phyloP scores from a whole-genome alignment of 345 rosid species.

The Gossypium anomalum region DNA sequence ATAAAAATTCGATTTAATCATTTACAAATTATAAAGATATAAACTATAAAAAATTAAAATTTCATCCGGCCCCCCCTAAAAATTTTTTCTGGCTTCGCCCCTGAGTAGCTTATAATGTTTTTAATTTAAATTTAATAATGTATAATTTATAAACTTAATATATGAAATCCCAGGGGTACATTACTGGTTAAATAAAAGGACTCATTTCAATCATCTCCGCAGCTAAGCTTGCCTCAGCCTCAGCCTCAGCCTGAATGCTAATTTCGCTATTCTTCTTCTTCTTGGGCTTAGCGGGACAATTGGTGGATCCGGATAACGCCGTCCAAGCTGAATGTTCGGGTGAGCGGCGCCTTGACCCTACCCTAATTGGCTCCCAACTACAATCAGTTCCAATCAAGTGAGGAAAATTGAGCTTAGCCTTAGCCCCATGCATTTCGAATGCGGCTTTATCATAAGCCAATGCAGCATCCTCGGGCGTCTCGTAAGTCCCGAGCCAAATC shows the following conservation, averaged over 20 bases:
- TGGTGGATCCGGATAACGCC: background rate
- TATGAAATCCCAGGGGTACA: too few species aligned
- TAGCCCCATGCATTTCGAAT: slow-evolving; percentile 47
- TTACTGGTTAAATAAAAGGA: background rate
- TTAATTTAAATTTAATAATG: too few species aligned
- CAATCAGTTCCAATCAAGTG: slow-evolving; percentile 42
- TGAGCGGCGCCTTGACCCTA: slow-evolving; percentile 39
- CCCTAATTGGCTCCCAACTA: slow-evolving; percentile 36
- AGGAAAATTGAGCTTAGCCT: slow-evolving; percentile 56
- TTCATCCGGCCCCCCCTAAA: too few species aligned
- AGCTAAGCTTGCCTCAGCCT: background rate
- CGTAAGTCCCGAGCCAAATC: slow-evolving; percentile 66
- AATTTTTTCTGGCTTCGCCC: too few species aligned
- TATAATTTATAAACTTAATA: too few species aligned
- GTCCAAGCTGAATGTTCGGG: slow-evolving; percentile 3
- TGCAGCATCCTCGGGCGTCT: slow-evolving; percentile 57
- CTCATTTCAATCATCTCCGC: slow-evolving; percentile 7
- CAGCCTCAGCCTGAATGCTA: background rate
- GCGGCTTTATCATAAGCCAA: slow-evolving; percentile 57
- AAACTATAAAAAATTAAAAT: too few species aligned
- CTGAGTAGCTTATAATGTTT: too few species aligned
- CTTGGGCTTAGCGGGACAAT: background rate
- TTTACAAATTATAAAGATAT: too few species aligned
- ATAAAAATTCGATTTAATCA: too few species aligned
- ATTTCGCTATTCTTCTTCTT: background rate